phyloP scores from a whole-genome alignment of 1,284 basidiomycete species.

The Rhodotorula sp. region DNA sequence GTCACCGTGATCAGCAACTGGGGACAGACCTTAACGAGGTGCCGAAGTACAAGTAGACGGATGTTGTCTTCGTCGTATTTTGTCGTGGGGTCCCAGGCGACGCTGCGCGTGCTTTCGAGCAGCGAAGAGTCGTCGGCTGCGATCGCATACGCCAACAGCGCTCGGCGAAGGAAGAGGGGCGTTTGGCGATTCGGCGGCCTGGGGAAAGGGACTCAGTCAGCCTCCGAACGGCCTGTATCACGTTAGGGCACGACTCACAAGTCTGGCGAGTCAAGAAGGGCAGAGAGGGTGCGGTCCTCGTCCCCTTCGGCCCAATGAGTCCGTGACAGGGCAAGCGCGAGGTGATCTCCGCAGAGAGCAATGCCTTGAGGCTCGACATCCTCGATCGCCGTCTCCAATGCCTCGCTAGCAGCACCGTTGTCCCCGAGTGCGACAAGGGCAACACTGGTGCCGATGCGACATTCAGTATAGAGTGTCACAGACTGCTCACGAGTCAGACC shows the following conservation, averaged over 20 bases:
- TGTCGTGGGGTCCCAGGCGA: slow-evolving; percentile 9
- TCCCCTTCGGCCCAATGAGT: slow-evolving; percentile 30
- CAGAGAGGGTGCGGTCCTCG: slow-evolving; percentile 20
- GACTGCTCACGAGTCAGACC: slow-evolving; percentile 23
- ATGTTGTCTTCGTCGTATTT: slow-evolving; percentile 28
- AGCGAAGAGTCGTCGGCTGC: slow-evolving; percentile 22
- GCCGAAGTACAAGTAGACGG: slow-evolving; percentile 9
- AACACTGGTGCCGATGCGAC: slow-evolving; percentile 29
- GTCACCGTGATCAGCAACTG: neutral
- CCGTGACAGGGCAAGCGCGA: slow-evolving; percentile 13
- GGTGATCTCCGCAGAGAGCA: slow-evolving; percentile 10
- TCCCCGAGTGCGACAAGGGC: slow-evolving; percentile 29
- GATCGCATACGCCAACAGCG: slow-evolving; percentile 29
- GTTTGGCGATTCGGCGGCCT: slow-evolving; percentile 9
- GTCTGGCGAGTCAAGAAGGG: slow-evolving; percentile 32
- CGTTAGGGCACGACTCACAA: slow-evolving; percentile 10
- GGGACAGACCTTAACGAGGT: slow-evolving; percentile 20
- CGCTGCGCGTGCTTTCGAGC: slow-evolving; percentile 4
- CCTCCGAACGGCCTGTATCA: neutral
- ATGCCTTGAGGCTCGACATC: slow-evolving; percentile 21
- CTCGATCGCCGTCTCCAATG: slow-evolving; percentile 29
- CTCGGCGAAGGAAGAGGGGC: slow-evolving; percentile 34
- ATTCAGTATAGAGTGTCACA: slow-evolving; percentile 29
- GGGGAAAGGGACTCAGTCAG: neutral
- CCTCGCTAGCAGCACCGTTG: slow-evolving; percentile 12